Conservation (phyloP, 352 stramenopile species). For the Peronosclerospora sorghi region DNA sequence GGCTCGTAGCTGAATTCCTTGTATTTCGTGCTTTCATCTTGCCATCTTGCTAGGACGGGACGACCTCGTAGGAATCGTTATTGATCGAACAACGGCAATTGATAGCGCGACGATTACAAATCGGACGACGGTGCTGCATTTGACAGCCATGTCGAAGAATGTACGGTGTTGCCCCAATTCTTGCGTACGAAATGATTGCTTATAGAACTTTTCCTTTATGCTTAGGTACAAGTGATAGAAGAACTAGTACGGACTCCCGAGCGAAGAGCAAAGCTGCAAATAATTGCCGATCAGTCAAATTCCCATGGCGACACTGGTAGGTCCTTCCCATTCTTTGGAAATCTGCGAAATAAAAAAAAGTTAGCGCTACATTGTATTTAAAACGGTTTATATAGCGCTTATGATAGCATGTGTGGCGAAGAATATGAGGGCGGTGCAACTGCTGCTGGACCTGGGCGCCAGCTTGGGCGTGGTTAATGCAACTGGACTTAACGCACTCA, state of each 20-base stretch:
- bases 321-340: neutral
- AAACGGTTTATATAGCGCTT: slow-evolving; percentile 29
- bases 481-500: slow-evolving; percentile 60
- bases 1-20: neutral
- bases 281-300: slow-evolving; percentile 48
- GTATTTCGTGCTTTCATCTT: too few species aligned
- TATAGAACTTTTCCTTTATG: neutral
- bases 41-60: slow-evolving; percentile 27
- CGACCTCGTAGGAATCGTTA: slow-evolving; percentile 44
- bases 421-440: slow-evolving; percentile 36
- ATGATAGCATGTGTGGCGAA: slow-evolving; percentile 84
- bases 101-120: slow-evolving; percentile 46
- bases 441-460: slow-evolving; percentile 35
- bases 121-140: slow-evolving; percentile 62
- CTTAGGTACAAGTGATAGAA: slow-evolving; percentile 45
- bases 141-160: slow-evolving; percentile 64
- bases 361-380: neutral
- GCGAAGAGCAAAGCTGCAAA: slow-evolving; percentile 35
- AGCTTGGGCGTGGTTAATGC: slow-evolving; percentile 31
- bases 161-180: slow-evolving; percentile 16
- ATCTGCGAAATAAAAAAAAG: neutral
- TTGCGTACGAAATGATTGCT: neutral
- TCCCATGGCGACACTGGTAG: slow-evolving; percentile 68
- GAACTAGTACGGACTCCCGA: slow-evolving; percentile 35
- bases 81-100: slow-evolving; percentile 49